Evolutionary conservation across 371 early-diverging fungal genomes (phyloP), one percentile per base, ranked within the genome.

Genomic region (Quaeritorhiza haematococci): DNA sequence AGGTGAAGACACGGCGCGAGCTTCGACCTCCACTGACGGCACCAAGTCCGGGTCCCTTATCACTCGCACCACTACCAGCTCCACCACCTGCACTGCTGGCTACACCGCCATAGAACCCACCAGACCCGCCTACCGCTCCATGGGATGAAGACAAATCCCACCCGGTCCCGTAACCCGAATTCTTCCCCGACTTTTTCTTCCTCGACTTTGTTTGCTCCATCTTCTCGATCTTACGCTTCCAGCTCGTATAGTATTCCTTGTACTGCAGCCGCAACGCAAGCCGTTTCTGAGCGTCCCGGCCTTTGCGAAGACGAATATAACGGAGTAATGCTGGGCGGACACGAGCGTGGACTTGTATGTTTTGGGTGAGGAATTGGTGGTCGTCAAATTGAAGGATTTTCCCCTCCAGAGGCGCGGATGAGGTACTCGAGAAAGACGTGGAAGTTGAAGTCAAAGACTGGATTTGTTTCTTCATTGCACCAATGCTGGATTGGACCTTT

Each of bases 1-100:
- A 68, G 4, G 55, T 62, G 59, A 73, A 68, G 35, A 53, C 49
- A 4, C 63, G 43, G 34, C 59, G 42, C 13, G 47, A 53, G 23
- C 27, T 3, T 26, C 59, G 1, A 34, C 15, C 23, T 30, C 38
- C 24, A 13, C 13, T 1, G 49, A 23, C 13, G 19, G 32, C 23
- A 27, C 57, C 4, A 30, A 17, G 30, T 29, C 41, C 48, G 35
- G 3, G 46, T 49, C 32, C 51, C 46, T 15, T 23, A 23, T 13
- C 10, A 7, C 17, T 30, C 10, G 26, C 13, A 30, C 13, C 24
- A 17, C 13, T 29, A 28, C 8, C 27, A 15, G 50, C 61, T 10
- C 23, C 28, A 19, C 56, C n/a, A 26, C 29, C 21, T 21, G 38
- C 30, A 15, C 24, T 17, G 33, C 30, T 38, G 3, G 34, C 33